Evolutionary conservation across 805 yeast species (phyloP), one percentile per base, ranked within the genome.

Genomic region (Candida taoyuanica): DNA sequence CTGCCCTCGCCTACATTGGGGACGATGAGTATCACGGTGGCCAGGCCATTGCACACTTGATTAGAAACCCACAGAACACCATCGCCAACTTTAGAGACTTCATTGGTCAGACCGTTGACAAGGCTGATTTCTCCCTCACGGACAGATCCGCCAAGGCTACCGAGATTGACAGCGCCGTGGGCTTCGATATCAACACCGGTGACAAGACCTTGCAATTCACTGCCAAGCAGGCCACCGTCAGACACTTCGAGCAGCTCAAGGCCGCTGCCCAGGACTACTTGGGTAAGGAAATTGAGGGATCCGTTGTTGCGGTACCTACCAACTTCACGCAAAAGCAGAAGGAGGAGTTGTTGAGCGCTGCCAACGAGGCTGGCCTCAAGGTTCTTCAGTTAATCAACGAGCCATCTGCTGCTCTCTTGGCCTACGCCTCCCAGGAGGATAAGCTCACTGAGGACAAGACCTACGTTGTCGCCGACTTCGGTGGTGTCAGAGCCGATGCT

Each of bases 11-110:
- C 15, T 93, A 89, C 62, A 88, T 88, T 42, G 96, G 94, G 44
- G 82, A 74, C 40, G 98, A 93, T 62, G 98, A 93, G 70, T 93
- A 86, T 68, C 97, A 93, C 60, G 98, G 98, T 44, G 83, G 87
- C 43, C 98, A 93, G 70, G 98, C 98, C 42, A 68, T 81, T 53
- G 89, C 88, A 40, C 97, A 93, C 69, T 68, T 91, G 56, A 72
- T 93, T 47, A 85, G 98, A 76, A 86, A 88, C 73, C 80, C 97
- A 44, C 68, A 67, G 40, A 85, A 79, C 71, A 91, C 98, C 23
- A 76, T 91, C 47, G 73, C 84, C 53, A 85, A 85, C 71, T 93
- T 93, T 77, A 81, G 98, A 64, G 98, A 93, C 65, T 86, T 76
- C 62, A 71, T 93, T 53, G 98, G 96, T 43, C 73, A 78, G 55